These are phyloP conservation scores for Papiliotrema fonsecae DNA, from an alignment of 1,284 basidiomycete genomes.

Conservation along the genomic window DNA sequence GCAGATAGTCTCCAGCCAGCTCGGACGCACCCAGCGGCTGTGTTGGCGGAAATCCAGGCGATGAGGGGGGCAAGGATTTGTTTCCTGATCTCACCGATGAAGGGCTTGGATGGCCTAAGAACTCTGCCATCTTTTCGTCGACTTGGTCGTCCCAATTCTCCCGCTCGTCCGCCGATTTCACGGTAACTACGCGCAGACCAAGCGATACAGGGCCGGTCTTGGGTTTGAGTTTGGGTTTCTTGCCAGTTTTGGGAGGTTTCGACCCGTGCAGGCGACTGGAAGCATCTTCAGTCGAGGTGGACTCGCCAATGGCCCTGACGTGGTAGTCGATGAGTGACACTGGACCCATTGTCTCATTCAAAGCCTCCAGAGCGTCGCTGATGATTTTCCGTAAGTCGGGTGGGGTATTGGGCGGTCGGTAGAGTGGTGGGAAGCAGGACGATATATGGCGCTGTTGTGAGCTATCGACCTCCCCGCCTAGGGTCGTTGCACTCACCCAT, in stretches of 20 bases:
- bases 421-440: conserved; percentile 34
- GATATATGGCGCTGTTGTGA: conserved; percentile 34
- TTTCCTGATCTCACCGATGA: neutral
- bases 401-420: conserved; percentile 32
- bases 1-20: conserved; percentile 20
- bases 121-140: conserved; percentile 15
- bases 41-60: conserved; percentile 20
- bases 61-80: neutral
- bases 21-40: conserved; percentile 36
- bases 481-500: conserved; percentile 37
- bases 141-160: conserved; percentile 30
- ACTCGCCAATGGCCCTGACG: conserved; percentile 9
- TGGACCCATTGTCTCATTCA: conserved; percentile 3
- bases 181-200: conserved; percentile 18
- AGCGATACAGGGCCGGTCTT: neutral
- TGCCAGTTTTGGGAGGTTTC: conserved; percentile 6
- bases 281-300: neutral
- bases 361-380: conserved; percentile 18
- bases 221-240: neutral
- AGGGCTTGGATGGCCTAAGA: conserved; percentile 21
- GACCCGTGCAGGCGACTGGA: neutral
- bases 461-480: neutral
- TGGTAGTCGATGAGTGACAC: conserved; percentile 27
- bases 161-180: conserved; percentile 23
- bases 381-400: conserved; percentile 35